These are phyloP conservation scores for Eucalyptus cladocalyx DNA, from an alignment of 345 rosid species.

Conservation along the genomic window DNA sequence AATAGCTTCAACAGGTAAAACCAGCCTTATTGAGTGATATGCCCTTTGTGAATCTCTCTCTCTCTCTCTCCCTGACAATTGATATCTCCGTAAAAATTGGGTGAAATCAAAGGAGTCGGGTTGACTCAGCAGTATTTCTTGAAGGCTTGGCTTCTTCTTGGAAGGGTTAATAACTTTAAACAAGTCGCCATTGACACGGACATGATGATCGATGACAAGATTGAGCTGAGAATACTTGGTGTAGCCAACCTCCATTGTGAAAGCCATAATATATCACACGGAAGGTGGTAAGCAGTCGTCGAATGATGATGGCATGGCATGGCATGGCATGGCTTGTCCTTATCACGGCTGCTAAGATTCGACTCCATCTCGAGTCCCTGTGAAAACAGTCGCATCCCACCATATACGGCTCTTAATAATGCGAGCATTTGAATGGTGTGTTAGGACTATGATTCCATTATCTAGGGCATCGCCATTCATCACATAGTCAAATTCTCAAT, in stretches of 20 bases:
- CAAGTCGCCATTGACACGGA: background rate
- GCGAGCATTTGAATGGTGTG: background rate
- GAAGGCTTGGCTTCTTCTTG: background rate
- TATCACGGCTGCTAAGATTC: background rate
- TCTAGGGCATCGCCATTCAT: background rate
- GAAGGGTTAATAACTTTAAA: background rate
- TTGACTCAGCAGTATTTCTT: background rate
- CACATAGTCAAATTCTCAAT: background rate
- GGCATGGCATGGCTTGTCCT: background rate
- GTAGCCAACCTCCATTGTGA: background rate
- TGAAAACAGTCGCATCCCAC: background rate
- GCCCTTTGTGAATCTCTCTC: background rate
- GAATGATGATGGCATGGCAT: background rate
- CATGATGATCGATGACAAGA: background rate
- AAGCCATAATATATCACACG: background rate
- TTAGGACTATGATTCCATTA: background rate
- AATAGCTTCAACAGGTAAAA: background rate
- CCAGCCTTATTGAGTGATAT: background rate
- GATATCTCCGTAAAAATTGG: background rate
- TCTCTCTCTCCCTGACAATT: background rate
- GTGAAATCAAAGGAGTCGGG: background rate
- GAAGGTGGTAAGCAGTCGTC: background rate
- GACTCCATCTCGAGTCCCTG: background rate
- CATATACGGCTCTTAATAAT: background rate
- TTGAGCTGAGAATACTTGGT: background rate